phyloP scores from a whole-genome alignment of 495 filamentous ascomycete genomes.

The Glonium stellatum region DNA sequence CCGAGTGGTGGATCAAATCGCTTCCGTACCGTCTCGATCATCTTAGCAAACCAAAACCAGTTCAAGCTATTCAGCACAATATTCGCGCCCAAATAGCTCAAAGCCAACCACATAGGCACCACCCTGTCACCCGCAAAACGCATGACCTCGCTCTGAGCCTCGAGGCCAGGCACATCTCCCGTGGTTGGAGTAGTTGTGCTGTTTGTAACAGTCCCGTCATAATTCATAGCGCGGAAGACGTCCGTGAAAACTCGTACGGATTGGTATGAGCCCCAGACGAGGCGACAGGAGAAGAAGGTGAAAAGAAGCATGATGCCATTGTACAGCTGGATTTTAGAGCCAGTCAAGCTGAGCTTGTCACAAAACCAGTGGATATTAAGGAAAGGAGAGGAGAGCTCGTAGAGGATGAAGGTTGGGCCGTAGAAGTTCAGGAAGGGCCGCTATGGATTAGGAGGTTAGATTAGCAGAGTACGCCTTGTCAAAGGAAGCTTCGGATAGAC shows the following conservation, averaged over 20 bases:
- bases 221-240: slow-evolving; percentile 54
- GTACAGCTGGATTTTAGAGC: slow-evolving; percentile 70
- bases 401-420: slow-evolving; percentile 85
- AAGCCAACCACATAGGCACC: slow-evolving; percentile 74
- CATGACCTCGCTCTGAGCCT: slow-evolving; percentile 40
- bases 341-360: slow-evolving; percentile 94
- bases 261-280: slow-evolving; percentile 87
- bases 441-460: slow-evolving; percentile 41
- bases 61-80: slow-evolving; percentile 78
- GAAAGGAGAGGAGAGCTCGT: slow-evolving; percentile 65
- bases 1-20: slow-evolving; percentile 66
- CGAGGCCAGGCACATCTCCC: slow-evolving; percentile 4
- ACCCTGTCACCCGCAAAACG: slow-evolving; percentile 42
- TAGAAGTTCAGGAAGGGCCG: slow-evolving; percentile 93
- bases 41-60: slow-evolving; percentile 94
- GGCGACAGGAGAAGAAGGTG: slow-evolving; percentile 81
- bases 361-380: slow-evolving; percentile 90
- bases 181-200: slow-evolving; percentile 8
- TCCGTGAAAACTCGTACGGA: slow-evolving; percentile 70
- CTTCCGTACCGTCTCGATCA: slow-evolving; percentile 87
- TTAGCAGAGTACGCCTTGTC: background rate
- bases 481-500: slow-evolving; percentile 52
- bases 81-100: slow-evolving; percentile 70
- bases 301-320: slow-evolving; percentile 69
- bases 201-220: slow-evolving; percentile 1